Evolutionary conservation across 441 rosid genomes (phyloP), one percentile per base, ranked within the genome.

Genomic region (Erysimum pusillum): DNA sequence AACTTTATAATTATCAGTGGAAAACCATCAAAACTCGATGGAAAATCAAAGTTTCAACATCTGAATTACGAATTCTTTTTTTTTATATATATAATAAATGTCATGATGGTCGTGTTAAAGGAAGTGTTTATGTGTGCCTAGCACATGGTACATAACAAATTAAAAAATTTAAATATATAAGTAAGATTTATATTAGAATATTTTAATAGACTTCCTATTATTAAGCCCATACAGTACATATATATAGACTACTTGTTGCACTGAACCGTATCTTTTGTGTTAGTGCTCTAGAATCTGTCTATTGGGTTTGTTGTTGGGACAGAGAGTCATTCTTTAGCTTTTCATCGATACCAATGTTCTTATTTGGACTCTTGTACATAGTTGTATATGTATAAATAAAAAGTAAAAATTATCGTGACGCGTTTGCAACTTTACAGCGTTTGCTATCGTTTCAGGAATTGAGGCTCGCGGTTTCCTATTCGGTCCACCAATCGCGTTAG

Each of bases 381-480:
- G 13, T 61, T 67, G 38, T 48, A 56, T 53, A 41, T 31, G 17
- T 18, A 31, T 35, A 9, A 28, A 51, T 25, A 14, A 39, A 15
- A 8, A 18, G 52, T 63, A 39, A 51, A 34, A 51, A 14, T 4
- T 63, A 31, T 13, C 18, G 62, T 41, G 22, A 31, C 1, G 35
- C 2, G 9, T 42, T 61, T 63, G 12, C 57, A 11, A 45, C 3
- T 13, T 63, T 2, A 11, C 5, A 59, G 0, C 20, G 38, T 31
- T 42, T 49, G 46, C 5, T 59, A 20, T 51, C 9, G 51, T 75
- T 63, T 53, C 94, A 96, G 99, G 99, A 63, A 88, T 96, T 66
- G 99, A 96, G 82, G 98, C 99, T 44, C 87, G 98, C 7, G 99
- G 99, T 45, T 96, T 96, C 73, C 80, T 96, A n/a, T 93, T 96